Evolutionary conservation across 371 early-diverging fungal genomes (phyloP), one percentile per base, ranked within the genome.

Genomic region (Nematocida ausubeli): DNA sequence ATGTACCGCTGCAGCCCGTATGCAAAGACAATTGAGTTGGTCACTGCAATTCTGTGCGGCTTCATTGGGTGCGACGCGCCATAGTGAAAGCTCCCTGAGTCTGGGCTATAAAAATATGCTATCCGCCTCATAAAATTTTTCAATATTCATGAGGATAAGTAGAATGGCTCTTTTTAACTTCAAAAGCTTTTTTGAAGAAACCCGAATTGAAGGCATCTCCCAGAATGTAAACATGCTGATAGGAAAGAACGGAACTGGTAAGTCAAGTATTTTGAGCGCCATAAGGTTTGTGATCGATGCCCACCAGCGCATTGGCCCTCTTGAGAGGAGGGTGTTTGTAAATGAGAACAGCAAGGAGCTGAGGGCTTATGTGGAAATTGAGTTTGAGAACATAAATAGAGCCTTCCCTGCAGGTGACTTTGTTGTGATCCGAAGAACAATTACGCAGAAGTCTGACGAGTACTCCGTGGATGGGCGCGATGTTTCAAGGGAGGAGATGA

Each of bases 191-290:
- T 67, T 69, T 34, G 65, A 57, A 16, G 42, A 65, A 39, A 52
- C 65, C 28, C 4, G 32, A 22, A 40, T 85, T 2, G 54, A 32
- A 16, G n/a, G 42, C 12, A 28, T 86, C 2, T 67, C 73, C n/a
- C 34, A 55, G 22, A 32, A 62, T 6, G 44, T 19, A 35, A 85
- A 84, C 62, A 70, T 87, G 5, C 66, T 87, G 26, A 47, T 84
- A n/a, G 98, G 98, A 42, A 89, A 94, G 80, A 98, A 98, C 85
- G 99, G 99, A 47, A 91, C 95, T 6, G 99, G 98, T 30, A 99
- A 99, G 87, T 92, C 93, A 85, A 99, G 95, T 86, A 95, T 99
- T 84, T 94, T 99, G 83, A 89, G 73, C 90, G 98, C 99, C 3
- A 92, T 95, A 72, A 90, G 93, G 5, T 95, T 95, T 83, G 94